Conservation (phyloP, 345 rosid genomes). For the Pelargonium nanum region DNA sequence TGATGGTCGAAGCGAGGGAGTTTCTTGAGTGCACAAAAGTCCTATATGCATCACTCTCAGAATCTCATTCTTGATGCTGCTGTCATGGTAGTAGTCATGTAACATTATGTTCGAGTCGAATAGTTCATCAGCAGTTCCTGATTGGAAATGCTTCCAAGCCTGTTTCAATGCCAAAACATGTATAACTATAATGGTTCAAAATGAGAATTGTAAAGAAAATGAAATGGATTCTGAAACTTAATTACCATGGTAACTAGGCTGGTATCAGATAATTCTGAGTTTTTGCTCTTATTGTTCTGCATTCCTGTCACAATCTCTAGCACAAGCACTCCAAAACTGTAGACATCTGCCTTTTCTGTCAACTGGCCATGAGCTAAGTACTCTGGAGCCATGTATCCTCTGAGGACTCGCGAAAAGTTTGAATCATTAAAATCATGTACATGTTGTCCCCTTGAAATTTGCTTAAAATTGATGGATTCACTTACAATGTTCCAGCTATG, state of each 20-base stretch:
- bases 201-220: not conserved
- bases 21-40: constrained; percentile 75
- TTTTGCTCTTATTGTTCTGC: constrained; percentile 66
- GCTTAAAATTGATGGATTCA: not conserved
- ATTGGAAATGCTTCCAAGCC: constrained; percentile 74
- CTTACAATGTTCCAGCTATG: constrained; percentile 93
- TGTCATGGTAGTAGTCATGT: constrained; percentile 26
- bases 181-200: not conserved
- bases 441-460: not conserved
- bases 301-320: constrained; percentile 72
- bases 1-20: constrained; percentile 54
- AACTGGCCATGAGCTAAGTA: constrained; percentile 84
- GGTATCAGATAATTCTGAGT: constrained; percentile 62
- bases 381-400: constrained; percentile 97
- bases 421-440: not conserved
- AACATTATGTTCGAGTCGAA: constrained; percentile 57
- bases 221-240: not conserved
- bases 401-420: constrained; percentile 18
- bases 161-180: constrained; percentile 11
- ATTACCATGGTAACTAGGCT: constrained; percentile 75
- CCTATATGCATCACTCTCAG: constrained; percentile 63
- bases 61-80: constrained; percentile 40
- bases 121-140: constrained; percentile 53
- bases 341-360: constrained; percentile 85
- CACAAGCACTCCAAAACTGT: constrained; percentile 80